Evolutionary conservation across 1,284 basidiomycete species (phyloP), one percentile per base, ranked within the genome.

Genomic region (Ustilago trichophora): DNA sequence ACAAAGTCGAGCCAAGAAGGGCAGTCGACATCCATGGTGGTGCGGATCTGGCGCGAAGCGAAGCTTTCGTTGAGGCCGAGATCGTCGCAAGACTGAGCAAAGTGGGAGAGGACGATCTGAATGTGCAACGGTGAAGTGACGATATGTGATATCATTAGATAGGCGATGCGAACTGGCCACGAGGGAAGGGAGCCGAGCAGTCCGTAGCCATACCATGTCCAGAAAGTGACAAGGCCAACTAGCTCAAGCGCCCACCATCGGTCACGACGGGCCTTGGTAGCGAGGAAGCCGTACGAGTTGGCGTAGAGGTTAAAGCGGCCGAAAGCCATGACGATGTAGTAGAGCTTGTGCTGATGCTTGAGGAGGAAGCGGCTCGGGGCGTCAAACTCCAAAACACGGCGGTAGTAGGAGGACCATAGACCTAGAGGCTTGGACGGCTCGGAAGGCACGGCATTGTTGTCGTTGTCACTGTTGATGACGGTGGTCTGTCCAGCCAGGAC

Each of bases 71-170:
- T 85, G 0, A 92, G 91, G 2, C 94, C 94, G 21, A 98, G 85
- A 79, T 98, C 95, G 10, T 86, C 90, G 1, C 93, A 94, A 7
- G 93, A 93, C 84, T 96, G 94, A 37, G 92, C 91, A 83, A 96
- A 98, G 84, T 98, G 95, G 3, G 94, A 98, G 19, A 98, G 87
- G 1, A 98, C 94, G 74, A 98, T 98, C 92, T 97, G 79, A 2
- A 60, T 45, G 31, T 63, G 72, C 43, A 95, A 83, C 8, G 93
- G 93, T 69, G 90, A 91, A 9, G 92, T 88, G 19, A 88, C 87
- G 25, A 88, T 84, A 80, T 94, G 90, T 79, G 89, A 91, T 68
- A 93, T 85, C 22, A 93, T 77, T 18, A 94, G 80, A 82, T 90
- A 95, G 32, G 83, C 83, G 47, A 93, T 78, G 2, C 86, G 85